phyloP scores from a whole-genome alignment of 305 asterid species.

The Salvia sclarea region DNA sequence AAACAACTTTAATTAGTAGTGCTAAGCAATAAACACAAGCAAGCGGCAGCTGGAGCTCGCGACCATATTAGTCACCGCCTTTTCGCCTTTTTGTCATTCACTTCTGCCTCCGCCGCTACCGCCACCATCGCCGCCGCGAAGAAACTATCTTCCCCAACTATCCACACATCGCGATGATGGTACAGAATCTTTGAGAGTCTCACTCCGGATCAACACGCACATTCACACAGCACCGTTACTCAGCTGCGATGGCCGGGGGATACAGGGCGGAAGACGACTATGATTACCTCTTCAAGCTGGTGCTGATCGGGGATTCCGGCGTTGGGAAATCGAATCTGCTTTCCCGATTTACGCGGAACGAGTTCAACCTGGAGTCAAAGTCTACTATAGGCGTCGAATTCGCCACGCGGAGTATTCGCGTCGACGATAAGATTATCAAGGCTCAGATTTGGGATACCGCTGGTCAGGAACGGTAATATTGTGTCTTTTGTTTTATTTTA shows the following conservation, averaged over 20 bases:
- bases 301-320: conserved; percentile 60
- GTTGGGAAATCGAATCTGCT: conserved; percentile 60
- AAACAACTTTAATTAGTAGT: background rate
- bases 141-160: conserved; percentile 1
- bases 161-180: background rate
- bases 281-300: conserved; percentile 62
- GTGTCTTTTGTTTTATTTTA: background rate
- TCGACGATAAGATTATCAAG: conserved; percentile 55
- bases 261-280: conserved; percentile 61
- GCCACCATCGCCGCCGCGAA: conserved; percentile 9
- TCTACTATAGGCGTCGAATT: conserved; percentile 66
- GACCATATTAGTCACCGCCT: conserved; percentile 5
- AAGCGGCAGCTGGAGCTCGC: conserved; percentile 20
- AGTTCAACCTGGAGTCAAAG: conserved; percentile 61
- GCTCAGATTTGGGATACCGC: conserved; percentile 78
- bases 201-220: background rate
- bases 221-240: background rate
- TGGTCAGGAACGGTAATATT: conserved; percentile 52
- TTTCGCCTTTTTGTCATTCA: conserved; percentile 8
- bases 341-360: conserved; percentile 58
- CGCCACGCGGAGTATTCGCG: conserved; percentile 51
- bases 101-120: conserved; percentile 21
- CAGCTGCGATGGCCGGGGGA: conserved; percentile 50
- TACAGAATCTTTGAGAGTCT: conserved; percentile 13
- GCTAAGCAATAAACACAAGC: background rate